Conservation (phyloP, 2,329 filamentous ascomycete species). For the Zymoseptoria ardabiliae region DNA sequence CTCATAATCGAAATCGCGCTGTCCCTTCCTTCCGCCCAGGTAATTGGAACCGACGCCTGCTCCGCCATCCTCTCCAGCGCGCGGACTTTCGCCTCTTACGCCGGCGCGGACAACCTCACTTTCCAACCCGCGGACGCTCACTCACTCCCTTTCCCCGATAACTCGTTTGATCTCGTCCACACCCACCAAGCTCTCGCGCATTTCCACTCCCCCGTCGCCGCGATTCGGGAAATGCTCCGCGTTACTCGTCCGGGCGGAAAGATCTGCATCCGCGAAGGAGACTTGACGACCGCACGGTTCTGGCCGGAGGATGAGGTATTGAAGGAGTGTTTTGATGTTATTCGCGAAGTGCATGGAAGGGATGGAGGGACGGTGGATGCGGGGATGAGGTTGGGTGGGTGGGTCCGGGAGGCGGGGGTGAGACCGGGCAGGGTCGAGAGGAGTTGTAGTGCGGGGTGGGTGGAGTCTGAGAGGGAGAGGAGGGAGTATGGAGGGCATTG, state of each 20-base stretch:
- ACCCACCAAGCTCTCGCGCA: conserved; percentile 53
- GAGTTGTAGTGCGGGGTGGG: conserved; percentile 7
- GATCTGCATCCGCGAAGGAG: conserved; percentile 17
- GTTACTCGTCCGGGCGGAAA: conserved; percentile 6
- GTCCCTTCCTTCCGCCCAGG: conserved; percentile 15
- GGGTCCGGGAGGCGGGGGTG: conserved; percentile 9
- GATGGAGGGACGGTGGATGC: conserved; percentile 13
- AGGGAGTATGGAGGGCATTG: conserved; percentile 17
- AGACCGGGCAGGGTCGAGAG: conserved; percentile 1
- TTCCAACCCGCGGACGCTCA: conserved; percentile 95
- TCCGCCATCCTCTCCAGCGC: conserved; percentile 27
- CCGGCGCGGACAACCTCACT: conserved; percentile 52
- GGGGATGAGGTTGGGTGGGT: conserved; percentile 9
- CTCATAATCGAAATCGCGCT: conserved; percentile 32
- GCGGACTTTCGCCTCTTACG: conserved; percentile 21
- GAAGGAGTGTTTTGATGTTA: conserved; percentile 14
- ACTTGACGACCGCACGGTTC: conserved; percentile 13
- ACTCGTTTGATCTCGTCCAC: conserved; percentile 76
- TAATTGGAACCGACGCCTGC: conserved; percentile 34
- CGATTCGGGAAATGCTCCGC: conserved; percentile 8
- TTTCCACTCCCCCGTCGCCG: conserved; percentile 39
- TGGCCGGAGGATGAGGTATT: conserved; percentile 7
- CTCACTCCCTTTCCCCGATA: conserved; percentile 89
- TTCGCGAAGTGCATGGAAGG: conserved; percentile 9
- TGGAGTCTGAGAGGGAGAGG: conserved; percentile 10